Evolutionary conservation across 192 early-diverging fungal genomes (phyloP).

Genomic region (Rhizophagus prolifer): DNA sequence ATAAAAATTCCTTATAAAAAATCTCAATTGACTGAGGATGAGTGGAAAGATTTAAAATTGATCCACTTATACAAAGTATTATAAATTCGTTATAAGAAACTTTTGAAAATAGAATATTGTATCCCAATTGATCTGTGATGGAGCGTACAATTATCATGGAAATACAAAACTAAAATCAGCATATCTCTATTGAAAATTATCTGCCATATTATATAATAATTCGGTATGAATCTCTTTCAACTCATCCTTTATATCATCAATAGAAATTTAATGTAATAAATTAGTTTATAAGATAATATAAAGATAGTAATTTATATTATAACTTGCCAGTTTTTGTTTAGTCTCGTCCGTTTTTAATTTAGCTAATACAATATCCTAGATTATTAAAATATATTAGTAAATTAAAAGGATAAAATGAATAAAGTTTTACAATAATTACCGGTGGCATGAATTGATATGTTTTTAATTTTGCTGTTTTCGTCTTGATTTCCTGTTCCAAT

Average conservation of each 20-base stretch:
- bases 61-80: slow-evolving; percentile 57
- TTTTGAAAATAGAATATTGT: too few relatives aligned
- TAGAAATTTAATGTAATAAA: neutral
- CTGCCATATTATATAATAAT: slow-evolving; percentile 4
- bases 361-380: neutral
- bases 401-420: neutral
- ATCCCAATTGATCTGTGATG: too few relatives aligned
- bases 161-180: neutral
- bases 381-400: neutral
- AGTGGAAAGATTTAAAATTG: slow-evolving; percentile 50
- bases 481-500: neutral
- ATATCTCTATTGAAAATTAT: neutral
- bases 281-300: neutral
- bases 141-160: too few relatives aligned
- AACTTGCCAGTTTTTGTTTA: slow-evolving; percentile 5
- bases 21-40: slow-evolving; percentile 54
- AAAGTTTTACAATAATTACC: neutral
- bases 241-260: neutral
- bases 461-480: slow-evolving; percentile 1
- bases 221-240: neutral
- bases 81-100: too few relatives aligned
- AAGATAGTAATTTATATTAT: neutral
- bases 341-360: slow-evolving; percentile 3
- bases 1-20: slow-evolving; percentile 45
- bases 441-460: slow-evolving; percentile 22